Base-by-base conservation (phyloP, 179 eudicot genomes). In the Corrigiola litoralis region DNA sequence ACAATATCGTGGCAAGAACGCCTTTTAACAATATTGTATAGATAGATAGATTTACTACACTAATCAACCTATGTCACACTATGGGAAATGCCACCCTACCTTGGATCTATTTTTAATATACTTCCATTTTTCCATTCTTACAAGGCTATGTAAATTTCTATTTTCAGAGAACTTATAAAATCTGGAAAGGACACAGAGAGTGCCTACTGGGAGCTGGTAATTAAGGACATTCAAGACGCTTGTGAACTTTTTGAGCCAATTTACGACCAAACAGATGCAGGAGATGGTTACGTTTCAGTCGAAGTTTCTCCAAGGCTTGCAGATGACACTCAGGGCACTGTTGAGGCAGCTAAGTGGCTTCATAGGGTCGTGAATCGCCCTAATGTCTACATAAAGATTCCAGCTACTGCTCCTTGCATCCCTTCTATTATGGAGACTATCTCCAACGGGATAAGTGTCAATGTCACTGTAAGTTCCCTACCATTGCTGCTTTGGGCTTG, bases 281-380 rank as follows among this genome's bases (percentile, higher is more conserved):
- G 57, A 32, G 98, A 92, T 72, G 98, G 98, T 55, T 92, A 92
- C 64, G 95, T 92, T 62, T 92, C 98, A 20, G 98, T 92, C 70
- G 98, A 92, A 82, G 98, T 92, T 65, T 92, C 98, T 66, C 98
- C 98, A 5, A 66, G 80, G 58, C 98, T 92, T 71, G 98, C 98
- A 47, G 95, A 90, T 79, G 98, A 92, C 72, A 92, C 98, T 14
- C 23, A 64, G 38, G 92, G 88, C 47, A 90, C 98, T 12, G 72
- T 92, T 4, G 94, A 87, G 61, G 98, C 98, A 75, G 98, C 96
- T 44, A 90, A 85, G 76, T 90, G 92, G 96, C 96, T 92, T 63
- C 96, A 84, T 61, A 75, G 79, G 65, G 75, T 78, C 48, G 98
- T 92, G 46, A 71, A 81, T 65, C 95, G 95, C 23, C 69, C 83